Base-by-base conservation (phyloP, 768 basidiomycete genomes). In the Tubosaeta sp. region DNA sequence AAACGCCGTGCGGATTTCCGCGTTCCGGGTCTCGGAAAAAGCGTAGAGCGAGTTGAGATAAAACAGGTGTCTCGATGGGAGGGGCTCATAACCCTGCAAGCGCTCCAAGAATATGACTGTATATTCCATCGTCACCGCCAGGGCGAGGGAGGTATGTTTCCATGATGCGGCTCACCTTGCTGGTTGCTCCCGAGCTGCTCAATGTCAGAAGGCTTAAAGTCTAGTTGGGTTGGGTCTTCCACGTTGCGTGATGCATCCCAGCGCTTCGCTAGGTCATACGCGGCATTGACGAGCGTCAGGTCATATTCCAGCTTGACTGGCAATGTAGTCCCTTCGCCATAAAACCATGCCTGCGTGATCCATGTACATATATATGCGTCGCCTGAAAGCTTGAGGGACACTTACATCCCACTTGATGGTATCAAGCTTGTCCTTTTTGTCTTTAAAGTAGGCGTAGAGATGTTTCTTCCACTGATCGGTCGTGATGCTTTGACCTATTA, bases 401-500 rank as follows among this genome's bases (percentile, higher is more conserved):
- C 78, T 58, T 53, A 83, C 83, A 54, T 83, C 65, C 82, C 81
- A 85, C 52, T 83, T 73, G 43, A 85, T 70, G 42, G 66, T 69
- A 56, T 81, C 66, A 16, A 85, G 69, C 61, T 79, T 77, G 56
- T 76, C 73, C 45, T 71, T 59, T 48, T 74, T 62, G 35, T 64
- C 65, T 46, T 66, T 59, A 59, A 75, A 85, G 67, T 76, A 85
- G 14, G 68, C 63, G 54, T 79, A 85, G 25, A 85, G 56, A 57
- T 85, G 81, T 2, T 71, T 69, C 60, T 77, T 78, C 82, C 83
- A 85, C 53, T 82, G 71, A 32, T 73, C 70, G 7, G 81, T 83
- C 10, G 76, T 76, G 62, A 85, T 82, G 43, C 80, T 81, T 42
- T 72, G 74, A 8, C 81, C 77, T 59, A 72, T 75, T 61, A 79